Conservation (phyloP, 306 rosid species). For the Quercus dentata region DNA sequence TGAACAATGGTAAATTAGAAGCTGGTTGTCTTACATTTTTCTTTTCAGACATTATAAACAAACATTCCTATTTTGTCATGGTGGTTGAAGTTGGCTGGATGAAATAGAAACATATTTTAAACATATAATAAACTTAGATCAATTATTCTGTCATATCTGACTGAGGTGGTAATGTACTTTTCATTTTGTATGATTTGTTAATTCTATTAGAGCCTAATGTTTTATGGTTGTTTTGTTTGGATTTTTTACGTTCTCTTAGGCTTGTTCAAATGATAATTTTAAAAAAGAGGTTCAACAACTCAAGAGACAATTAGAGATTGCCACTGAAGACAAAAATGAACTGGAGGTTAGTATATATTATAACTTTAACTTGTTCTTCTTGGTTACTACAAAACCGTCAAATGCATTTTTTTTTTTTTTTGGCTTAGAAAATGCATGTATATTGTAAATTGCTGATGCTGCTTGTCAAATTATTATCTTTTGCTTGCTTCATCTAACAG, state of each 20-base stretch:
- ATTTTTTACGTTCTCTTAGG: slow-evolving; percentile 34
- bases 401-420: slow-evolving; percentile 7
- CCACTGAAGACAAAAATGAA: slow-evolving; percentile 60
- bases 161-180: not conserved
- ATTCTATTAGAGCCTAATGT: not conserved
- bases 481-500: not conserved
- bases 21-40: not conserved
- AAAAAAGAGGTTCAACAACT: slow-evolving; percentile 53
- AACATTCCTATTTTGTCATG: not conserved
- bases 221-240: slow-evolving; percentile 24
- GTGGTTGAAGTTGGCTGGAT: not conserved
- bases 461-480: slow-evolving; percentile 2
- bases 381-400: not conserved
- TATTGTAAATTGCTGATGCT: not conserved
- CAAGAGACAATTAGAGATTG: slow-evolving; percentile 58
- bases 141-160: not conserved
- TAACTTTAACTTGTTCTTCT: slow-evolving; percentile 7
- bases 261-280: slow-evolving; percentile 35
- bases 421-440: not conserved
- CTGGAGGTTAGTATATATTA: slow-evolving; percentile 57
- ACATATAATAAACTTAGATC: not conserved
- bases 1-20: not conserved
- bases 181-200: not conserved
- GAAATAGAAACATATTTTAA: not conserved
- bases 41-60: not conserved